phyloP scores from a whole-genome alignment of 2,329 filamentous ascomycete species.

The Sclerotinia trifoliorum region DNA sequence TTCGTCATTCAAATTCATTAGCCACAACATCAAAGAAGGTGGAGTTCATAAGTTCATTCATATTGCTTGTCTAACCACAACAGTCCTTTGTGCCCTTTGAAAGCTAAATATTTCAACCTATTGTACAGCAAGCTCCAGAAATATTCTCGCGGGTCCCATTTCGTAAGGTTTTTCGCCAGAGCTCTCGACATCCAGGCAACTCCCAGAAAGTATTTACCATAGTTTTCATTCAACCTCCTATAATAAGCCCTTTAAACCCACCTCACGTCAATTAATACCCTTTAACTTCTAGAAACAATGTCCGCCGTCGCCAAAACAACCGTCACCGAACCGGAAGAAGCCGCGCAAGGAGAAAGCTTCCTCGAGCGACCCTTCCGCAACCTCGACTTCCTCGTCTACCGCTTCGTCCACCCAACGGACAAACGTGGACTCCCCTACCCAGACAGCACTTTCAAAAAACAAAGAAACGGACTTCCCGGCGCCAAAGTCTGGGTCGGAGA shows the following conservation, averaged over 20 bases:
- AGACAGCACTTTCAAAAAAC: neutral
- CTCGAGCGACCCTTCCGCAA: constrained; percentile 9
- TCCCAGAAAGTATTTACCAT: neutral
- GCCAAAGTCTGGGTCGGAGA: constrained; percentile 6
- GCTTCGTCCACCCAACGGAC: constrained; percentile 8
- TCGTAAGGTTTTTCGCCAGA: neutral
- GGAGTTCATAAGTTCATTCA: no score
- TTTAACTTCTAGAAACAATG: neutral
- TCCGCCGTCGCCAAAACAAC: neutral
- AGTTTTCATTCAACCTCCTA: neutral
- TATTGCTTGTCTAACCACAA: neutral
- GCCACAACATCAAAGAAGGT: neutral
- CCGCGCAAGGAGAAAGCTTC: neutral
- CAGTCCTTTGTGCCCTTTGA: constrained; percentile 8
- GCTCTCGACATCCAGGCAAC: neutral
- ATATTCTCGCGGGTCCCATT: no score
- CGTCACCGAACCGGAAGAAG: no score
- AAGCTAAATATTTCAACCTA: neutral
- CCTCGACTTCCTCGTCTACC: constrained; percentile 15
- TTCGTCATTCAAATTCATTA: constrained; percentile 7
- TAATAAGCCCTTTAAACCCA: neutral
- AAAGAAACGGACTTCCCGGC: neutral
- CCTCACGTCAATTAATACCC: neutral
- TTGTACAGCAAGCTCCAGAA: neutral
- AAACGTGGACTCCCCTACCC: constrained; percentile 13